A percentile compares a stretch with the other conserved stretches of the same genome.
phyloP scores from a whole-genome alignment of 2,329 filamentous ascomycete genomes.

The Furcasterigmium furcatum region DNA sequence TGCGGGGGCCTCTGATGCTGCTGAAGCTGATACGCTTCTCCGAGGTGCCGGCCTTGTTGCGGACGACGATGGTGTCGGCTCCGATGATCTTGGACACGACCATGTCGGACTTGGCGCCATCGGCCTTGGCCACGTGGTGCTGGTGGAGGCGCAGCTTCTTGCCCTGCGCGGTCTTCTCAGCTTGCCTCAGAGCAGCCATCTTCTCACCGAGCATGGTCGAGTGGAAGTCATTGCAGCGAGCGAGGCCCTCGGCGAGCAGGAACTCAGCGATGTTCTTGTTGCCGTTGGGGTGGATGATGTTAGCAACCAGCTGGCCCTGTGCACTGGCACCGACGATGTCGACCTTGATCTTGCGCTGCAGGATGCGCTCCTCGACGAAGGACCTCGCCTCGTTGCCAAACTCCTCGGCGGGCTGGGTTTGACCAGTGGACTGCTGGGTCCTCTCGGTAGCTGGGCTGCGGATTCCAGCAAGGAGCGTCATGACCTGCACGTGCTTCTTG shows the following conservation, averaged over 20 bases:
- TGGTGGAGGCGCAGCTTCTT: conserved; percentile 78
- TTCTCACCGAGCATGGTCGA: conserved; percentile 85
- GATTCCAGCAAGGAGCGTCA: conserved; percentile 85
- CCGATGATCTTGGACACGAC: conserved; percentile 81
- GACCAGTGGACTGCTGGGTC: conserved; percentile 72
- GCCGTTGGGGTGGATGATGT: conserved; percentile 82
- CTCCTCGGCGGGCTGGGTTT: conserved; percentile 81
- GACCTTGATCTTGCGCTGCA: conserved; percentile 82
- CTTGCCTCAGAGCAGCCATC: conserved; percentile 81
- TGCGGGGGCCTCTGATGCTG: conserved; percentile 90
- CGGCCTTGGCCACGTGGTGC: conserved; percentile 69
- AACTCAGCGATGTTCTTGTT: conserved; percentile 79
- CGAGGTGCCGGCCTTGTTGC: conserved; percentile 72
- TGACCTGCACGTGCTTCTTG: conserved; percentile 82
- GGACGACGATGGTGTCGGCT: conserved; percentile 84
- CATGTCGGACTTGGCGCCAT: conserved; percentile 63
- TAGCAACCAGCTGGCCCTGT: conserved; percentile 87
- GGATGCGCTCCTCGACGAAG: conserved; percentile 81
- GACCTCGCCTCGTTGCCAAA: conserved; percentile 84
- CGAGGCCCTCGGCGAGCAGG: conserved; percentile 82
- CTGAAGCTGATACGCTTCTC: conserved; percentile 92
- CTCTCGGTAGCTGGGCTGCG: conserved; percentile 88
- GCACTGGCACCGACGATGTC: conserved; percentile 83
- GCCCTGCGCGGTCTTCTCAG: conserved; percentile 81
- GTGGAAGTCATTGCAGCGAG: conserved; percentile 92